A percentile compares a stretch with the other conserved stretches of the same genome.
Conservation (phyloP, 139 green algal species). For the Chlamydomonas schloesseri region DNA sequence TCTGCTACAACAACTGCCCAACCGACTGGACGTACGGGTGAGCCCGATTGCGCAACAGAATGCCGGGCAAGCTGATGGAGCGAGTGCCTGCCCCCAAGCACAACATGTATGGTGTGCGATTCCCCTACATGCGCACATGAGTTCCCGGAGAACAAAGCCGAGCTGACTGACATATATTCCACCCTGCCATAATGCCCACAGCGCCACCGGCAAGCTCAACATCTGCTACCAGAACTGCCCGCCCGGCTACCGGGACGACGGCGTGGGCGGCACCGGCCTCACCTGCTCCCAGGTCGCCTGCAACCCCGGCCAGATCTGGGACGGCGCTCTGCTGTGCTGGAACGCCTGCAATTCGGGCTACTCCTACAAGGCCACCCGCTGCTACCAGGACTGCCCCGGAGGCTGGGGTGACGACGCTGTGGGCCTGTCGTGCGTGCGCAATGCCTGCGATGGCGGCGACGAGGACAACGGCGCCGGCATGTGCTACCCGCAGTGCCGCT, state of each 20-base stretch:
- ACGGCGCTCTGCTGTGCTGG: neutral
- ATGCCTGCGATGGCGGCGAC: neutral
- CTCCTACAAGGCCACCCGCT: neutral
- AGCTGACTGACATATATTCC: too few relatives aligned
- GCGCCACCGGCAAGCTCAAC: neutral
- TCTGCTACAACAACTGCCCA: neutral
- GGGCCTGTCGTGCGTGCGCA: neutral
- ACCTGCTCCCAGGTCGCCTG: neutral
- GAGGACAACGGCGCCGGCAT: neutral
- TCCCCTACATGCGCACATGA: too few relatives aligned
- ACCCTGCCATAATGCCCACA: too few relatives aligned
- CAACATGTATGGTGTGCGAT: too few relatives aligned
- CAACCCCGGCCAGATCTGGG: neutral
- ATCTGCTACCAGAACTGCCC: conserved; percentile 5
- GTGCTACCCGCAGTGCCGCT: neutral
- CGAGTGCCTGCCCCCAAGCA: too few relatives aligned
- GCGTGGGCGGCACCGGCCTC: neutral
- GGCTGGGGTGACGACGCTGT: neutral
- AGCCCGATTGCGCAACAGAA: too few relatives aligned
- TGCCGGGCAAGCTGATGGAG: too few relatives aligned
- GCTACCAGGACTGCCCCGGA: neutral
- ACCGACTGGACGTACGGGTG: neutral
- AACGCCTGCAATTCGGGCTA: too few relatives aligned
- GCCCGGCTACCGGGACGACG: neutral
- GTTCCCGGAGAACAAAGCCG: too few relatives aligned